These are phyloP conservation scores for Diaporthe destruens DNA, from an alignment of 2,329 filamentous ascomycete species.

Conservation along the genomic window DNA sequence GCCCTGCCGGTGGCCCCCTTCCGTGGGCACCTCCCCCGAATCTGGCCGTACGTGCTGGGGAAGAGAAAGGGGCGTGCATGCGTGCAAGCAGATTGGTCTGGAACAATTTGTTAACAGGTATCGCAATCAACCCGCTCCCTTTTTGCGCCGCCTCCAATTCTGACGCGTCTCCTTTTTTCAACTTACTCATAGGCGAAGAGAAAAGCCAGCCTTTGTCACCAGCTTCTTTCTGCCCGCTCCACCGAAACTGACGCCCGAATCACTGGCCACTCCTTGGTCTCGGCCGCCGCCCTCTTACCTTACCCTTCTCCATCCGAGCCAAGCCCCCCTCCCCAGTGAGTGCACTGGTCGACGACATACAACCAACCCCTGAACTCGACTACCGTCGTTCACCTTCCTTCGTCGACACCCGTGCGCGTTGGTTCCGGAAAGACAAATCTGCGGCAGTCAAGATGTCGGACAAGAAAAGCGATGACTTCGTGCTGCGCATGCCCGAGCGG, in stretches of 20 bases:
- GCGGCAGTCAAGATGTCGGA: conserved; percentile 76
- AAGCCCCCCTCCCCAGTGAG: conserved; percentile 2
- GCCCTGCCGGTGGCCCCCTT: not conserved
- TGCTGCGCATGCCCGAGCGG: conserved; percentile 76
- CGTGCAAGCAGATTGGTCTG: conserved; percentile 7
- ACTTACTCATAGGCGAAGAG: conserved; percentile 22
- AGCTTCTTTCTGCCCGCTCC: conserved; percentile 1
- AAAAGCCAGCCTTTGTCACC: conserved; percentile 13
- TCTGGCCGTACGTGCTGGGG: not conserved
- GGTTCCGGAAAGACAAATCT: not conserved
- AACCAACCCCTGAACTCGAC: conserved; percentile 11
- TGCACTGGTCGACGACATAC: conserved; percentile 20
- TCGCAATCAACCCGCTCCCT: conserved; percentile 30
- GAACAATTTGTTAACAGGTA: conserved; percentile 38
- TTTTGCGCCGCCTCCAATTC: conserved; percentile 26
- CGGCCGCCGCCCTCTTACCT: not conserved
- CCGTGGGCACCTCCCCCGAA: not conserved
- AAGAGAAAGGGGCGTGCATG: conserved; percentile 29
- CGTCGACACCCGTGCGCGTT: conserved; percentile 9
- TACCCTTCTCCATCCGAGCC: not conserved
- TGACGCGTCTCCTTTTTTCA: conserved; percentile 31
- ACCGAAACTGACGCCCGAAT: conserved; percentile 3
- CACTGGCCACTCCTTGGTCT: conserved; percentile 10
- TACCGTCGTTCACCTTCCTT: conserved; percentile 3
- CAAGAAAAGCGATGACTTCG: conserved; percentile 89